Percentiles rank a stretch among this genome's conserved stretches.
phyloP scores from a whole-genome alignment of 148 eudicot species.

The Fagopyrum esculentum region DNA sequence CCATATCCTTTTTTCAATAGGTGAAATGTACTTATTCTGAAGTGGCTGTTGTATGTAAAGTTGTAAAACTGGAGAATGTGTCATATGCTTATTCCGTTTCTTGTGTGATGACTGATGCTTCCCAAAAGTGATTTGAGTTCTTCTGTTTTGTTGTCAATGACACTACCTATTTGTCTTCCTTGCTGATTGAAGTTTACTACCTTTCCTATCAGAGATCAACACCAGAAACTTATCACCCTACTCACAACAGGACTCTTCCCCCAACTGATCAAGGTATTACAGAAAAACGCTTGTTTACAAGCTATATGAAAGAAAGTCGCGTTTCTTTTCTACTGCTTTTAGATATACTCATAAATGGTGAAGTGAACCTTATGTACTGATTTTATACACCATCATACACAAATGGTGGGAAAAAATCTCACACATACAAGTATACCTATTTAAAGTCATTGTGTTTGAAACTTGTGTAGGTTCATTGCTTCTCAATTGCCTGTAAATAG shows the following conservation, averaged over 20 bases:
- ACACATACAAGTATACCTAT: not conserved
- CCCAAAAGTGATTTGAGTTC: not conserved
- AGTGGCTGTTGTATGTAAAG: not conserved
- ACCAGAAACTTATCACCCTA: constrained; percentile 70
- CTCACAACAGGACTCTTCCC: constrained; percentile 72
- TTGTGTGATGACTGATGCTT: not conserved
- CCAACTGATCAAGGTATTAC: constrained; percentile 75
- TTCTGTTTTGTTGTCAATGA: not conserved
- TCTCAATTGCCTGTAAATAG: not conserved
- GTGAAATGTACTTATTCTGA: not conserved
- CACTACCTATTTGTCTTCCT: not conserved
- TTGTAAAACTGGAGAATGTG: not conserved
- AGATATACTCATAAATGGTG: not conserved
- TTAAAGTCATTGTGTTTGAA: not conserved
- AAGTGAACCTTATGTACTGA: not conserved
- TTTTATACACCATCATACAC: not conserved
- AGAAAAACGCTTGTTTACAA: constrained; percentile 3
- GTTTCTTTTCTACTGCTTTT: not conserved
- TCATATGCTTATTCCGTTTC: not conserved
- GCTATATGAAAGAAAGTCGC: not conserved
- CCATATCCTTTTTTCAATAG: not conserved
- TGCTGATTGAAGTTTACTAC: not conserved
- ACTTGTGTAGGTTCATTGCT: not conserved
- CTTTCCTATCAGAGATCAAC: constrained; percentile 39
- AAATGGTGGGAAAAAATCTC: not conserved